Percentiles rank a stretch among this genome's conserved stretches.
Evolutionary conservation across 805 yeast species (phyloP).

Genomic region (Candida manassasensis): DNA sequence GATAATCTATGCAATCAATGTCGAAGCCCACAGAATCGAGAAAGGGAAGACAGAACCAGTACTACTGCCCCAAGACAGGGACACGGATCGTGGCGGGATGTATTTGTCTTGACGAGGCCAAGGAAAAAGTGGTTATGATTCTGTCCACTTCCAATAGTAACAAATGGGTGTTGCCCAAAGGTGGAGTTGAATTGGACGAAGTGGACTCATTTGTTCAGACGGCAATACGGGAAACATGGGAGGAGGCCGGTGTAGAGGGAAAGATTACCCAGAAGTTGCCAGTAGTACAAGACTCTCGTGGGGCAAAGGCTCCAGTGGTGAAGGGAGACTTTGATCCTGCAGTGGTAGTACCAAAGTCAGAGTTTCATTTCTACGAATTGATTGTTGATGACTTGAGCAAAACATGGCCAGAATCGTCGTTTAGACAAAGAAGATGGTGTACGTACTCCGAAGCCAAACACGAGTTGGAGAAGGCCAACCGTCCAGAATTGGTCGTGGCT

Average conservation of each 20-base stretch:
- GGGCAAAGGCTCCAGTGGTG: conserved; percentile 34
- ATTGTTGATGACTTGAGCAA: conserved; percentile 48
- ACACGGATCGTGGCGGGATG: conserved; percentile 94
- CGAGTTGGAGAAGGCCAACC: conserved; percentile 49
- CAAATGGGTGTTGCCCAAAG: conserved; percentile 90
- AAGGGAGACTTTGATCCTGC: conserved; percentile 29
- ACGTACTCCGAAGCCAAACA: conserved; percentile 60
- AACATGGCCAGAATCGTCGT: conserved; percentile 70
- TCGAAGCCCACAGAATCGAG: conserved; percentile 28
- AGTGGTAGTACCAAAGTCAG: conserved; percentile 63
- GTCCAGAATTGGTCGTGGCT: conserved; percentile 67
- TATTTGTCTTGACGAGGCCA: conserved; percentile 57
- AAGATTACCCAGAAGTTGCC: conserved; percentile 53
- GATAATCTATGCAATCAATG: too few species aligned
- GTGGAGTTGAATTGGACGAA: conserved; percentile 91
- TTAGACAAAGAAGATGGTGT: conserved; percentile 73
- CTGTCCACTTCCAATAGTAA: conserved; percentile 65
- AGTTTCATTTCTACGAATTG: conserved; percentile 86
- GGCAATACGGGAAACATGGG: conserved; percentile 94
- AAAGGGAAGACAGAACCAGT: conserved; percentile 54
- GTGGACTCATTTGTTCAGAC: conserved; percentile 40
- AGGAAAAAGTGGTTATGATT: conserved; percentile 68
- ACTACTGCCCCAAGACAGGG: conserved; percentile 57
- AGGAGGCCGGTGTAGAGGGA: conserved; percentile 90
- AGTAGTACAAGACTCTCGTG: conserved; percentile 54